A percentile compares a stretch with the other conserved stretches of the same genome.
Conservation (phyloP, 441 rosid genomes). For the Adansonia grandidieri region DNA sequence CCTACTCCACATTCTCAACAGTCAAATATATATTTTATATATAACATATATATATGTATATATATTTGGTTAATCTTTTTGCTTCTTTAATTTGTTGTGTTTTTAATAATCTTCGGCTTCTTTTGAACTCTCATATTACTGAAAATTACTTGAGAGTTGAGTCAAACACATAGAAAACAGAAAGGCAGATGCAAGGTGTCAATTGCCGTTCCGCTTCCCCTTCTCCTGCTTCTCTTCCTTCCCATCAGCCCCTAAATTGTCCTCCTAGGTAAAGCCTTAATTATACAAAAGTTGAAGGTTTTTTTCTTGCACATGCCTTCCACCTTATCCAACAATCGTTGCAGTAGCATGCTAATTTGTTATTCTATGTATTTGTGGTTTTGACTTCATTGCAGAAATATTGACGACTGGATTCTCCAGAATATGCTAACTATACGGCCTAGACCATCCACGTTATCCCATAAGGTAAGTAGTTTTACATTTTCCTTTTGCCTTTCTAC, state of each 20-base stretch:
- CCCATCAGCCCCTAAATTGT: slow-evolving; percentile 36
- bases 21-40: no score
- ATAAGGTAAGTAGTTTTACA: slow-evolving; percentile 49
- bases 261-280: slow-evolving; percentile 35
- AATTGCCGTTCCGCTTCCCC: slow-evolving; percentile 45
- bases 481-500: slow-evolving; percentile 6
- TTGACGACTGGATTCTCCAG: slow-evolving; percentile 41
- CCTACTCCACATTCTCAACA: no score
- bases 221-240: slow-evolving; percentile 38
- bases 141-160: no score
- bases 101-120: no score
- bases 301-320: slow-evolving; percentile 17
- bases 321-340: slow-evolving; percentile 15
- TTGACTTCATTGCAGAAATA: slow-evolving; percentile 41
- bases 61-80: no score
- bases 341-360: no score
- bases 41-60: no score
- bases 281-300: background rate
- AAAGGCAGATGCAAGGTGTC: slow-evolving; percentile 41
- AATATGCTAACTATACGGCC: slow-evolving; percentile 51
- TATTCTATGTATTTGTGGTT: background rate
- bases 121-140: no score
- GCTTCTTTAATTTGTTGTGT: no score
- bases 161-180: slow-evolving; percentile 22
- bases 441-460: slow-evolving; percentile 39